These are phyloP conservation scores for Paraglomus brasilianum DNA, from an alignment of 192 early-diverging fungal species.

Conservation along the genomic window DNA sequence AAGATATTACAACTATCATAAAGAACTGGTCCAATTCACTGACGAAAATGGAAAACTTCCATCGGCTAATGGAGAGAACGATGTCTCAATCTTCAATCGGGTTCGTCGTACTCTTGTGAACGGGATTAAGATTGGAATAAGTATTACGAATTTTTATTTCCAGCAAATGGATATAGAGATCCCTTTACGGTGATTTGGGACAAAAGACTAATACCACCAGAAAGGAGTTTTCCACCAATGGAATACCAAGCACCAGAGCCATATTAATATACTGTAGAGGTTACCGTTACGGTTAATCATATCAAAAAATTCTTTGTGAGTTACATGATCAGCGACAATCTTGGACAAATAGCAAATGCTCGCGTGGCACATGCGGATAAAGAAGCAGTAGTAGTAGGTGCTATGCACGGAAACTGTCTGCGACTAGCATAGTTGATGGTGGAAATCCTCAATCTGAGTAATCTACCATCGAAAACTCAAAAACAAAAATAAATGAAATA, in stretches of 20 bases:
- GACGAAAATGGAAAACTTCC: constrained; percentile 57
- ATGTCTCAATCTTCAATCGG: constrained; percentile 49
- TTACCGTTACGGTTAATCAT: constrained; percentile 47
- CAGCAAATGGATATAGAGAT: no score
- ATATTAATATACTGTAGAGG: not conserved
- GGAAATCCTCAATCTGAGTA: no score
- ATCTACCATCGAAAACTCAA: no score
- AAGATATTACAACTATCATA: constrained; percentile 49
- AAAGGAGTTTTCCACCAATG: constrained; percentile 47
- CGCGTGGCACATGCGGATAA: constrained; percentile 68
- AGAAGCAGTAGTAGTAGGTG: constrained; percentile 40
- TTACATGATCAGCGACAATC: constrained; percentile 62
- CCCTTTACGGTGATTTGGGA: constrained; percentile 69
- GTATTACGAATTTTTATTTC: constrained; percentile 61
- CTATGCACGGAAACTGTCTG: constrained; percentile 50
- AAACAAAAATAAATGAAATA: no score
- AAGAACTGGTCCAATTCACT: constrained; percentile 64
- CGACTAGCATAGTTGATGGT: constrained; percentile 64
- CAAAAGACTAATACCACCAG: constrained; percentile 42
- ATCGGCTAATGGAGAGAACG: constrained; percentile 30
- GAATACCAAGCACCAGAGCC: constrained; percentile 48
- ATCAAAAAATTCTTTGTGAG: constrained; percentile 65
- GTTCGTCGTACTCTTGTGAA: constrained; percentile 46
- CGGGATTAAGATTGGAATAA: constrained; percentile 59
- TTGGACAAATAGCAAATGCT: constrained; percentile 68